A percentile compares a stretch with the other conserved stretches of the same genome.
Conservation (phyloP, 306 rosid genomes). For the Erythrophleum fordii region DNA sequence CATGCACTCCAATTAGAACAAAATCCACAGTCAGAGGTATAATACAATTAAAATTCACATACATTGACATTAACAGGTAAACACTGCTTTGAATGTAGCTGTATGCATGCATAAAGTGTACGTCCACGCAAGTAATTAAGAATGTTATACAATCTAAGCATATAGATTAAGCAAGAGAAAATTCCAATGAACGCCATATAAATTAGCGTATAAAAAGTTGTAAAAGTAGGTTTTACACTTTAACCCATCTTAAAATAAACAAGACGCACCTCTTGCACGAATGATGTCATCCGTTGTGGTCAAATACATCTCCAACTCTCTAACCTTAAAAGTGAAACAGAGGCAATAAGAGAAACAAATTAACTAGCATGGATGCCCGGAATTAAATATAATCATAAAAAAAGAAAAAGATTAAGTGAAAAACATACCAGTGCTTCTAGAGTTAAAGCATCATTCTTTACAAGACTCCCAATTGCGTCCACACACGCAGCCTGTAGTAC, state of each 20-base stretch:
- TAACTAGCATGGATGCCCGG: not conserved
- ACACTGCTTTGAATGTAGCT: not conserved
- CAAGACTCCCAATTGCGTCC: constrained; percentile 63
- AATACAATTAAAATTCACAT: not conserved
- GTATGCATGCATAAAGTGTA: not conserved
- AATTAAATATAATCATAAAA: not conserved
- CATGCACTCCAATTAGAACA: constrained; percentile 3
- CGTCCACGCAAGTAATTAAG: not conserved
- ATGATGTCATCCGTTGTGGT: constrained; percentile 69
- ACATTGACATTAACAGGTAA: constrained; percentile 14
- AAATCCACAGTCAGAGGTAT: constrained; percentile 22
- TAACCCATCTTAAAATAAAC: not conserved
- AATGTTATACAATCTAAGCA: not conserved
- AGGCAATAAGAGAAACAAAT: constrained; percentile 22
- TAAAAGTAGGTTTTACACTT: not conserved
- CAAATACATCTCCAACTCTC: constrained; percentile 84
- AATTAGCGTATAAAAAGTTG: not conserved
- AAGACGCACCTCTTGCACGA: constrained; percentile 76
- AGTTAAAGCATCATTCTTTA: constrained; percentile 62
- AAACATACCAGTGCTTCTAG: constrained; percentile 68
- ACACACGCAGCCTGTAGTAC: constrained; percentile 65
- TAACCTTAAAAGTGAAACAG: constrained; percentile 54
- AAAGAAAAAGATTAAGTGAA: not conserved
- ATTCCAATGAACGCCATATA: not conserved
- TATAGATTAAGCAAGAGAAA: not conserved